phyloP scores from a whole-genome alignment of 2,329 filamentous ascomycete genomes.

The Coleophoma eucalyptorum region DNA sequence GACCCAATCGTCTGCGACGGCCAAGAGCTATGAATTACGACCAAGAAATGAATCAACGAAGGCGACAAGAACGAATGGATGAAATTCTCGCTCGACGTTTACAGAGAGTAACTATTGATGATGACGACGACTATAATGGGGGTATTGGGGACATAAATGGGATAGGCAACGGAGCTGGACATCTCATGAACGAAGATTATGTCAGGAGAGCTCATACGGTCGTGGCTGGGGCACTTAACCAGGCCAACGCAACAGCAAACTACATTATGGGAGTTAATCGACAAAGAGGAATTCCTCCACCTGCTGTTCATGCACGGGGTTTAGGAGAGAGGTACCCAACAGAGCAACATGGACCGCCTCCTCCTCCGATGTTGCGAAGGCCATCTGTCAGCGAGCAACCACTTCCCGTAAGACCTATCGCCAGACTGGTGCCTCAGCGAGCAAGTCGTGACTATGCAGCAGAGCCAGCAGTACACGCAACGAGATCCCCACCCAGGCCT shows the following conservation, averaged over 20 bases:
- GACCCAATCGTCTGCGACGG: constrained; percentile 30
- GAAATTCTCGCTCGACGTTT: constrained; percentile 47
- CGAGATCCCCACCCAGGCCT: constrained; percentile 7
- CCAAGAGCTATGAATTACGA: constrained; percentile 23
- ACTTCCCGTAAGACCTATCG: constrained; percentile 11
- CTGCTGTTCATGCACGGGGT: constrained; percentile 13
- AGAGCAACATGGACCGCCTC: constrained; percentile 4
- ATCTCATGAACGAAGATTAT: constrained; percentile 61
- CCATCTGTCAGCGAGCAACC: constrained; percentile 20
- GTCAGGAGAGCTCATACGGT: constrained; percentile 31
- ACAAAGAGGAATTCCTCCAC: constrained; percentile 1
- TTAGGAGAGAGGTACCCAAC: constrained; percentile 11
- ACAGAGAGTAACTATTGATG: constrained; percentile 37
- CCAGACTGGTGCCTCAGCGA: constrained; percentile 20
- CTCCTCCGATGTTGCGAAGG: constrained; percentile 18
- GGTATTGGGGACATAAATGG: constrained; percentile 39
- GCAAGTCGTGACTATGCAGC: constrained; percentile 19
- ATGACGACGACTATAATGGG: constrained; percentile 34
- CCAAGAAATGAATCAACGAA: constrained; percentile 31
- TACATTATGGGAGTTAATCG: constrained; percentile 21
- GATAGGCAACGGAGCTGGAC: constrained; percentile 46
- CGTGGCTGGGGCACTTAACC: constrained; percentile 26
- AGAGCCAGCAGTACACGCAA: constrained; percentile 21
- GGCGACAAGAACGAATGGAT: constrained; percentile 40
- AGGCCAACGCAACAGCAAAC: constrained; percentile 28